These are phyloP conservation scores for Amphichorda felina DNA, from an alignment of 2,329 filamentous ascomycete species.

Conservation along the genomic window DNA sequence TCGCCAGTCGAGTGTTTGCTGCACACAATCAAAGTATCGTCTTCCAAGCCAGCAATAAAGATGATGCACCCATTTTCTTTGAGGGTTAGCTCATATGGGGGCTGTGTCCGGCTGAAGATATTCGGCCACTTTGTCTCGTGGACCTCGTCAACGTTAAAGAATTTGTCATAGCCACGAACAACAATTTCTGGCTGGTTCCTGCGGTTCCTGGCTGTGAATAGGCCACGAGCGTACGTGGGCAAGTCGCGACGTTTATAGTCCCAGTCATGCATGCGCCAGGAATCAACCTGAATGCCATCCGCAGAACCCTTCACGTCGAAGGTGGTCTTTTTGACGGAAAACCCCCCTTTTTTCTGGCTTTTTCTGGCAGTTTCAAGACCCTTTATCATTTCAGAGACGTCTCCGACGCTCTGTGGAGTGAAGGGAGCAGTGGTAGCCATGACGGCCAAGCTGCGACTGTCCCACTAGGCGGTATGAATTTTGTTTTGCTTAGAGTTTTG, in stretches of 20 bases:
- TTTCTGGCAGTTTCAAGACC: slow-evolving; percentile 47
- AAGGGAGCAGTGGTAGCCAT: slow-evolving; percentile 39
- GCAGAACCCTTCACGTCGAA: slow-evolving; percentile 55
- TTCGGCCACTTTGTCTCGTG: slow-evolving; percentile 70
- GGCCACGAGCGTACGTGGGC: slow-evolving; percentile 83
- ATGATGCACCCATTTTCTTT: slow-evolving; percentile 99
- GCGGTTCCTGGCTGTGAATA: slow-evolving; percentile 72
- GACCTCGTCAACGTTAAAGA: slow-evolving; percentile 89
- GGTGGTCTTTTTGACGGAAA: slow-evolving; percentile 69
- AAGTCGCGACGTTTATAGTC: slow-evolving; percentile 84
- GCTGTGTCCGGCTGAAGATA: slow-evolving; percentile 63
- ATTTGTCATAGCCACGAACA: slow-evolving; percentile 92
- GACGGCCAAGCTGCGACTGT: neutral
- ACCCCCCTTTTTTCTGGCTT: slow-evolving; percentile 43
- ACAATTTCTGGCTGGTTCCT: slow-evolving; percentile 64
- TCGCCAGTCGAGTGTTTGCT: slow-evolving; percentile 94
- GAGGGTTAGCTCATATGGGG: slow-evolving; percentile 88
- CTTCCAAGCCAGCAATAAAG: slow-evolving; percentile 84
- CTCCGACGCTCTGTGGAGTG: slow-evolving; percentile 54
- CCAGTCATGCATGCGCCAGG: slow-evolving; percentile 90
- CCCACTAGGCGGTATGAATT: too few relatives aligned
- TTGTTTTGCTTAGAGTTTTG: too few relatives aligned
- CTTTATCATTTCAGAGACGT: slow-evolving; percentile 54
- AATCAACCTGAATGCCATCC: slow-evolving; percentile 61
- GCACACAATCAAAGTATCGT: slow-evolving; percentile 86